Base-by-base conservation (phyloP, 306 rosid species). In the Trichosanthes cucumerina region DNA sequence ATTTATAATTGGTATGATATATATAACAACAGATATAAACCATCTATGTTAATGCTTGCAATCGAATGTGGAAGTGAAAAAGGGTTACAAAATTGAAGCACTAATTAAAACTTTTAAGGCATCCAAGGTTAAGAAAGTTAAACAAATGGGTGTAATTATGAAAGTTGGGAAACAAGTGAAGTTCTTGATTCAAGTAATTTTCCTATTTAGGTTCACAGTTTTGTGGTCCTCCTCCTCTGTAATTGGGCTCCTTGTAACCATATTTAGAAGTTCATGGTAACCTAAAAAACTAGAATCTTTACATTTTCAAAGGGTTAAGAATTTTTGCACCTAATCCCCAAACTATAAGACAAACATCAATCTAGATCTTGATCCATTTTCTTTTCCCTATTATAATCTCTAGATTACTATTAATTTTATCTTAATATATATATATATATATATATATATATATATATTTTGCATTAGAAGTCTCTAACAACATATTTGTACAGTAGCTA, bases 211-310 rank as follows among this genome's bases (percentile, higher is more conserved):
- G 84, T 75, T 75, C 76, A 77, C 28, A 47, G 81, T 77, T 64
- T 57, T 77, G 86, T 81, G 91, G 96, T 89, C 93, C 96, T 80
- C 79, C 64, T 76, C 83, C 83, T 83, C 78, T 62, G 46, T 82
- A 80, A 66, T 79, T 80, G 81, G 47, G 82, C 84, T 72, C 41
- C 16, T 47, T 70, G 36, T 47, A 23, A 66, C 82, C 60, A 77
- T 79, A 81, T 78, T 85, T 79, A 66, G 81, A 74, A 66, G 60
- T 81, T 84, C 82, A 88, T 87, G 73, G 84, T 83, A 19, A 24
- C 78, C 28, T 46, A 24, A 24, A 24, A 13, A 46, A 69, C 76
- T 72, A 72, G 13, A 46, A 23, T 71, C 36, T 13, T n/a, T 10
- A 52, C 9, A 68, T 38, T 68, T 23, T 57, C 12, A 1, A 64